Base-by-base conservation (phyloP, 306 rosid species). In the Pterocarpus macrocarpus region DNA sequence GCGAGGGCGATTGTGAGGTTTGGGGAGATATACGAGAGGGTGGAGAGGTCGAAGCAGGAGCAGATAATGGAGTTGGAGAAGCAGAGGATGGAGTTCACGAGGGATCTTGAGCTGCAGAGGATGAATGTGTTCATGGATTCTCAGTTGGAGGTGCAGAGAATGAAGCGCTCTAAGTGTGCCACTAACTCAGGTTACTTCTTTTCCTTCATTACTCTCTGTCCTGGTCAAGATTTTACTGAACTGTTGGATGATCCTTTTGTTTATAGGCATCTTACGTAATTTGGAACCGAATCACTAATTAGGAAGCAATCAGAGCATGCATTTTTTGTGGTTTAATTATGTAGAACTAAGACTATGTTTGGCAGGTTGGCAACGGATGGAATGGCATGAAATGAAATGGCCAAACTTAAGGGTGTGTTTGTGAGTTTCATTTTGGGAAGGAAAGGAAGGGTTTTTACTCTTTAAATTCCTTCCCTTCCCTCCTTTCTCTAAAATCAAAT, bases 111-210 rank as follows among this genome's bases (percentile, higher is more conserved):
- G 50, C 78, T 82, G 17, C 86, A 82, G 74, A 86, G 89, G 65
- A 73, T 89, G 82, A 86, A 77, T 69, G 82, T 84, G 90, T 85
- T 89, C 71, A 78, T 80, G 89, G 86, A 89, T 52, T 71, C 86
- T 45, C 90, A 86, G 16, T 64, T 86, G 66, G 90, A 84, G 81
- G 47, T 86, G 7, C 80, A 76, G 83, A 79, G 82, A 83, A 80
- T 63, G 73, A 89, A 86, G 79, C 85, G 80, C 12, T 64, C 77
- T 7, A 82, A 74, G 34, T 65, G 57, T 63, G 73, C 38, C 79
- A 38, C 35, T 12, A 38, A 5, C 75, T 50, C 73, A 47, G 36
- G 50, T 64, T 12, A 9, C 13, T 47, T 47, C 17, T 38, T 41
- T 69, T 32, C 35, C 35, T 71, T 50, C n/a, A n/a, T 28, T 0